phyloP scores from a whole-genome alignment of 768 basidiomycete species.

The Amanita thiersii region DNA sequence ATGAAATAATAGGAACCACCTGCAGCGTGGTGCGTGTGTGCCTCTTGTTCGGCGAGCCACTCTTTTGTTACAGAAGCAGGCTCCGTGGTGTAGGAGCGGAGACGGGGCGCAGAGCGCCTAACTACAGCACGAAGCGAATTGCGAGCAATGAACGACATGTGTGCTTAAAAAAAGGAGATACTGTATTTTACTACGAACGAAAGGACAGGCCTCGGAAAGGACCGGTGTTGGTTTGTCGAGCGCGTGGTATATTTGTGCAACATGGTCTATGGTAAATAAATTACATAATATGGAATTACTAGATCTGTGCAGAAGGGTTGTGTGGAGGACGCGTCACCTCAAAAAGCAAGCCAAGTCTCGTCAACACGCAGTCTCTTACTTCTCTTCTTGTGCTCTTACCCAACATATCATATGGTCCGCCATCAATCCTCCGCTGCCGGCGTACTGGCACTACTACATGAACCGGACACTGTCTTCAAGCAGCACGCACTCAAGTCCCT shows the following conservation, averaged over 20 bases:
- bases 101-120: conserved; percentile 32
- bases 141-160: conserved; percentile 45
- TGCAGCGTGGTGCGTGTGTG: conserved; percentile 57
- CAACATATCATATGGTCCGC: conserved; percentile 48
- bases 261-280: conserved; percentile 29
- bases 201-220: conserved; percentile 10
- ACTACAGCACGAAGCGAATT: conserved; percentile 38
- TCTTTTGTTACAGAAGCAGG: conserved; percentile 23
- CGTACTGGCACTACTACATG: conserved; percentile 84
- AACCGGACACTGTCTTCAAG: conserved; percentile 82
- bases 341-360: conserved; percentile 8
- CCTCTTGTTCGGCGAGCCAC: conserved; percentile 46
- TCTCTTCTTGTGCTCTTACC: conserved; percentile 15
- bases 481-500: conserved; percentile 86
- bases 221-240: conserved; percentile 2
- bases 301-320: conserved; percentile 20
- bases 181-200: too few relatives aligned
- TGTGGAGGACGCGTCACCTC: conserved; percentile 38
- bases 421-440: conserved; percentile 81
- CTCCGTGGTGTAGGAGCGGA: conserved; percentile 32
- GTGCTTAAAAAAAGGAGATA: conserved; percentile 10
- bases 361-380: conserved; percentile 13
- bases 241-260: conserved; percentile 1
- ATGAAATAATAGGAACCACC: conserved; percentile 28
- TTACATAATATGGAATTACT: conserved; percentile 24